Evolutionary conservation across 2,329 filamentous ascomycete species (phyloP), one percentile per base, ranked within the genome.

Genomic region (Rutstroemia sp.): DNA sequence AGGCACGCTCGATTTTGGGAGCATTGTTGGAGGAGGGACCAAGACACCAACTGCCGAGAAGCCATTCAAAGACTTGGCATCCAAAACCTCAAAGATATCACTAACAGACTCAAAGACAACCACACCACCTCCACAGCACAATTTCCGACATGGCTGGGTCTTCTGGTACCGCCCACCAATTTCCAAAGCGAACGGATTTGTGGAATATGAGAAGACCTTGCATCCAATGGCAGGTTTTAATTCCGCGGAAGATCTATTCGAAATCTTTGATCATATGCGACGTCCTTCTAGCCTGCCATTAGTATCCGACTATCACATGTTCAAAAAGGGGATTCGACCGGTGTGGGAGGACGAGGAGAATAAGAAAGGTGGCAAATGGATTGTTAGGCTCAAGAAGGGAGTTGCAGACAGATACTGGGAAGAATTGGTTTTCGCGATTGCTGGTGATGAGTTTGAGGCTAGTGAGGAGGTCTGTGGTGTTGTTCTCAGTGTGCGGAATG

Each of bases 341-440:
- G 94, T 99, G 65, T 99, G 94, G 94, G 94, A 99, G 73, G 94
- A 99, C 65, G 91, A 96, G 48, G 90, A 95, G 70, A 99, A 99
- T 75, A 94, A 90, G 72, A 87, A 86, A 64, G 94, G 94, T 54
- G 94, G 94, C 51, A 99, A 99, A 75, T 99, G 92, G 92, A 92
- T 96, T 63, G 86, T 99, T 70, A 82, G 92, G 63, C 76, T 99
- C 70, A 96, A 96, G 81, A 99, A 99, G 78, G 94, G 94, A 25
- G 89, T 99, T 19, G 89, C 90, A 17, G 94, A 97, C 72, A 84
- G 92, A 55, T 96, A 95, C 73, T 99, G 94, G 90, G 94, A 99
- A 76, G 89, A 96, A 69, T 78, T 97, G 50, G 76, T 97, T 58
- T 78, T 97, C 65, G 91, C 90, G 25, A 87, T 96, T 65, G 84